A percentile compares a stretch with the other conserved stretches of the same genome.
These are phyloP conservation scores for Thalassia testudinum DNA, from an alignment of 116 monocot genomes.

Conservation along the genomic window DNA sequence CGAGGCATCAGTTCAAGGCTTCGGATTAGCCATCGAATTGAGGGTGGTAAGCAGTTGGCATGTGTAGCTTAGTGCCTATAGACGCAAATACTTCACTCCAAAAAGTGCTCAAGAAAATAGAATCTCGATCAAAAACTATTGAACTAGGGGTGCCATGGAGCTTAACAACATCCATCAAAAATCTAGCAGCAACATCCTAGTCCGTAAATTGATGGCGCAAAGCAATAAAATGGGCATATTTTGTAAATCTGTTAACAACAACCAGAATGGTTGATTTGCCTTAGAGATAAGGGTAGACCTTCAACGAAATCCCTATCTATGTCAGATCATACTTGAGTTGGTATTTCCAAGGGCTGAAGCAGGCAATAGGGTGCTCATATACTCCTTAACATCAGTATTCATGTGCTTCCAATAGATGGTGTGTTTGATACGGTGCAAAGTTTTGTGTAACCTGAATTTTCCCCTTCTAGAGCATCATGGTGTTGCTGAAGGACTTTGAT, in stretches of 20 bases:
- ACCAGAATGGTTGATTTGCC: neutral
- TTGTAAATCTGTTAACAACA: neutral
- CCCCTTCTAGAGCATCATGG: neutral
- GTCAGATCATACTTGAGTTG: neutral
- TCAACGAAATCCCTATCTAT: slow-evolving; percentile 1
- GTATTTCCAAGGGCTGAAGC: no score
- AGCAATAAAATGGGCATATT: neutral
- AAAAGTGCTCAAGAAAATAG: neutral
- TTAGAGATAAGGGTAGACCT: neutral
- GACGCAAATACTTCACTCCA: neutral
- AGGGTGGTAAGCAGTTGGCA: neutral
- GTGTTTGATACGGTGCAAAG: neutral
- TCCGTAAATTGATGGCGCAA: neutral
- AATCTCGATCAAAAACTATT: no score
- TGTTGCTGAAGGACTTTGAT: neutral
- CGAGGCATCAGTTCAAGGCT: neutral
- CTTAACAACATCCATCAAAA: neutral
- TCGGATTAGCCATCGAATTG: neutral
- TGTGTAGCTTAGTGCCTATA: neutral
- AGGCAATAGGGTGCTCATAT: no score
- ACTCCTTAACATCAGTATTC: neutral
- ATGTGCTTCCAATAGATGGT: neutral
- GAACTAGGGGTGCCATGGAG: neutral
- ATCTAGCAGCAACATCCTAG: neutral
- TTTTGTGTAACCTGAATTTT: neutral